Evolutionary conservation across 352 stramenopile genomes (phyloP).

Genomic region (Globisporangium spiculum): DNA sequence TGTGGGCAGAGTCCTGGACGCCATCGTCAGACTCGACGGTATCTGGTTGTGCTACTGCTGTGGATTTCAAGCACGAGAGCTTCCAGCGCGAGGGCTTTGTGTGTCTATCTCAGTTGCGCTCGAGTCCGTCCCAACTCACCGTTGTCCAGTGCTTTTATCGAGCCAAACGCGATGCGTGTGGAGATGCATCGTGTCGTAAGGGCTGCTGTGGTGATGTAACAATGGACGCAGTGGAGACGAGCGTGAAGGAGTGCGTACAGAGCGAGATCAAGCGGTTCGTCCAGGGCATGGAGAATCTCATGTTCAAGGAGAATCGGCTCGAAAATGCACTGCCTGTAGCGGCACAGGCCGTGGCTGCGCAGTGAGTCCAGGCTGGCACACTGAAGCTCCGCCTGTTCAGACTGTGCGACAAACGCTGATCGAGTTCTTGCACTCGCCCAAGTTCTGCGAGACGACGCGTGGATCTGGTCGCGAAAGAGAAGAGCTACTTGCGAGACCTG

Average conservation of each 20-base stretch:
- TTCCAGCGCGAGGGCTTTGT: not conserved
- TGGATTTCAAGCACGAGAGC: not conserved
- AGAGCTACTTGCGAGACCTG: no score
- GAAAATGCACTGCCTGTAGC: not conserved
- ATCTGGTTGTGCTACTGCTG: not conserved
- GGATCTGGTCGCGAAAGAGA: no score
- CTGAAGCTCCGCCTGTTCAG: not conserved
- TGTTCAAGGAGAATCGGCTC: not conserved
- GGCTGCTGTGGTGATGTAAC: not conserved
- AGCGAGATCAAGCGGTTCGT: not conserved
- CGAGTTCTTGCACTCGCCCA: no score
- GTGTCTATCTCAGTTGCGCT: not conserved
- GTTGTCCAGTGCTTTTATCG: not conserved
- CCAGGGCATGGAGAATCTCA: not conserved
- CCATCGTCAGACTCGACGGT: not conserved
- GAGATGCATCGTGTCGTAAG: not conserved
- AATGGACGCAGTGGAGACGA: not conserved
- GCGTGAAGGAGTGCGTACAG: not conserved
- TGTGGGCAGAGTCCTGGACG: not conserved
- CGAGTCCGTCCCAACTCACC: not conserved
- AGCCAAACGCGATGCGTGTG: not conserved
- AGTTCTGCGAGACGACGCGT: no score
- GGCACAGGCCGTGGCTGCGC: not conserved
- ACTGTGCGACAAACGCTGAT: no score
- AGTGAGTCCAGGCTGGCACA: not conserved